Base-by-base conservation (phyloP, 371 early-diverging fungal genomes). In the Basidiobolus meristosporus region DNA sequence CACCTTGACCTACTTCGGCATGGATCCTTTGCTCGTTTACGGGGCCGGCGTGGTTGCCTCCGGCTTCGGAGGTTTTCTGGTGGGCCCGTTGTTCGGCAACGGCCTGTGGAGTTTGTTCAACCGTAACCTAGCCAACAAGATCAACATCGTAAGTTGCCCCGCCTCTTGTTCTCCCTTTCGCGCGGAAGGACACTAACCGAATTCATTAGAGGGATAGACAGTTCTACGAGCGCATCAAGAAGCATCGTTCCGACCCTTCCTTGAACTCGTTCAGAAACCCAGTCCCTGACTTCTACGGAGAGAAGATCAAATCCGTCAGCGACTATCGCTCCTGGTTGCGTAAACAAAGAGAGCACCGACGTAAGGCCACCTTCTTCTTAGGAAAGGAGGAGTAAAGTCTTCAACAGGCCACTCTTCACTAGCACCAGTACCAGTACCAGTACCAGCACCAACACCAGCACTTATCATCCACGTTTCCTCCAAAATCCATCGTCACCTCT, bases 281-380 rank as follows among this genome's bases (percentile, higher is more conserved):
- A 20, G 63, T 87, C 36, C 90, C 92, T 10, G 90, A 92, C 52
- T 90, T 77, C 47, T 90, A 90, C 50, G 93, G 90, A 30, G 93
- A 92, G 51, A 83, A 83, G 57, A 80, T 92, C 54, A 65, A 71
- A 40, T 80, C 81, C 15, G 71, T 89, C 23, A 44, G 53, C 17
- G 87, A 70, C 29, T 92, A 92, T 56, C 73, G 90, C 31, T 52
- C 60, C 30, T 92, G 93, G 93, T 60, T 90, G 40, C 66, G 79
- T 53, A 86, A 82, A 52, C 92, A 91, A 62, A 60, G 87, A 37
- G 77, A 77, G 43, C 77, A 74, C 56, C 67, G 71, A 43, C 63
- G 73, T 46, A 82, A 82, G 59, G 70, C 75, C 17, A 68, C 68
- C 3, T 79, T 79, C 38, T 62, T 56, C 20, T 41, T 70, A 21